Evolutionary conservation across 106 monocot species (phyloP), one percentile per base, ranked within the genome.

Genomic region (Dioscorea alata): DNA sequence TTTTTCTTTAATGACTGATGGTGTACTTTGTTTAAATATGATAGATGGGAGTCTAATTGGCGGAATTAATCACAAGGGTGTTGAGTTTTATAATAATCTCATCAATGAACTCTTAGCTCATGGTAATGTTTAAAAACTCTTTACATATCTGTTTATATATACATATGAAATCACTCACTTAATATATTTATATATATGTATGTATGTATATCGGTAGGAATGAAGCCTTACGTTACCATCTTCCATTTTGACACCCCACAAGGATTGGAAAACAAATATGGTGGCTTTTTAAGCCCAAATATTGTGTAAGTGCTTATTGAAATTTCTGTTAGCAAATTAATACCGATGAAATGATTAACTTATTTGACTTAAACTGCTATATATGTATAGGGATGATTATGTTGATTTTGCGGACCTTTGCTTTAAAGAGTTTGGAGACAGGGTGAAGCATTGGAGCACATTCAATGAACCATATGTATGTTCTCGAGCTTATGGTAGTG

Each of bases 221-320:
- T 83, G 23, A 48, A 80, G 57, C 87, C 87, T 19, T 76, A 70
- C 8, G 83, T 77, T 33, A 80, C 83, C 24, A 24, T 87, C 22
- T 80, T 83, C 59, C 87, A 87, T 54, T 87, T 66, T 69, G 83
- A 87, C 57, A 17, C 51, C 15, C 87, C 87, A 5, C 80, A 87
- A 74, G 74, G 18, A 10, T 64, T 83, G 19, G 87, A 83, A 61
- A 67, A 76, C 23, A 33, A 53, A 20, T 87, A 87, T 62, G 70
- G 63, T 33, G 77, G 87, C 10, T 87, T 83, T 16, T 59, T 83
- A 16, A 74, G 71, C 51, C 49, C 16, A 4, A 66, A 49, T 5
- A 71, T 87, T 12, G 74, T 80, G 87, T 87, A 25, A 77, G 70
- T 48, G n/a, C n/a, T 8, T n/a, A 12, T 59, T 7, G 23, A 21